phyloP scores from a whole-genome alignment of 129 eudicot species.

The Ambrosia artemisiifolia region DNA sequence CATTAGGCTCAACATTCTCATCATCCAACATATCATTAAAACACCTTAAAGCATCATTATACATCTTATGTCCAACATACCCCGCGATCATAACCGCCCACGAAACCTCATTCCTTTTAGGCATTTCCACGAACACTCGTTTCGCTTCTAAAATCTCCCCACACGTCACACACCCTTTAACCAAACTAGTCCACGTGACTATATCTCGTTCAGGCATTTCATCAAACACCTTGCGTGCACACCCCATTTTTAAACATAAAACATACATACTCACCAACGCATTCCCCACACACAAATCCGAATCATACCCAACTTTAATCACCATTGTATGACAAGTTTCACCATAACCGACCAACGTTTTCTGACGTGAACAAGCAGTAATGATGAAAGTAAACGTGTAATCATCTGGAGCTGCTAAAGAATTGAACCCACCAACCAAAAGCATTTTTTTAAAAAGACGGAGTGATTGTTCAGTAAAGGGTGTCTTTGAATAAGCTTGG shows the following conservation, averaged over 20 bases:
- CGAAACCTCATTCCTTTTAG: constrained; percentile 38
- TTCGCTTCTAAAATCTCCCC: constrained; percentile 25
- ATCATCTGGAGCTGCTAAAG: constrained; percentile 39
- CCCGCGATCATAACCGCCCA: constrained; percentile 49
- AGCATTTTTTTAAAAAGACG: constrained; percentile 34
- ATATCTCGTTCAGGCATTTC: constrained; percentile 42
- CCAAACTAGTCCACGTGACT: constrained; percentile 47
- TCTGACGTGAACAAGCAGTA: constrained; percentile 35
- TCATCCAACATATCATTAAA: constrained; percentile 37
- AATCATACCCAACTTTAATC: constrained; percentile 32
- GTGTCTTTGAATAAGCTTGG: constrained; percentile 38
- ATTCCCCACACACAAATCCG: constrained; percentile 34
- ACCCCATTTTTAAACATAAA: constrained; percentile 13
- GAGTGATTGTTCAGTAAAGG: constrained; percentile 22
- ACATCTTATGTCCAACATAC: constrained; percentile 22
- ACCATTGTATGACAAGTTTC: constrained; percentile 39
- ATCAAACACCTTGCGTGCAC: constrained; percentile 37
- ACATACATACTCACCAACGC: constrained; percentile 39
- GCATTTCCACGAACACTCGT: constrained; percentile 29
- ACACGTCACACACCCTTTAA: constrained; percentile 28
- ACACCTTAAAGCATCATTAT: constrained; percentile 28
- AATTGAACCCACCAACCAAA: constrained; percentile 19
- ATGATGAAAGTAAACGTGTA: constrained; percentile 39
- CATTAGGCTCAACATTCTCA: constrained; percentile 34
- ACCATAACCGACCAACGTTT: constrained; percentile 11